phyloP scores from a whole-genome alignment of 2,329 filamentous ascomycete genomes.

The Lasiodiplodia sp. region DNA sequence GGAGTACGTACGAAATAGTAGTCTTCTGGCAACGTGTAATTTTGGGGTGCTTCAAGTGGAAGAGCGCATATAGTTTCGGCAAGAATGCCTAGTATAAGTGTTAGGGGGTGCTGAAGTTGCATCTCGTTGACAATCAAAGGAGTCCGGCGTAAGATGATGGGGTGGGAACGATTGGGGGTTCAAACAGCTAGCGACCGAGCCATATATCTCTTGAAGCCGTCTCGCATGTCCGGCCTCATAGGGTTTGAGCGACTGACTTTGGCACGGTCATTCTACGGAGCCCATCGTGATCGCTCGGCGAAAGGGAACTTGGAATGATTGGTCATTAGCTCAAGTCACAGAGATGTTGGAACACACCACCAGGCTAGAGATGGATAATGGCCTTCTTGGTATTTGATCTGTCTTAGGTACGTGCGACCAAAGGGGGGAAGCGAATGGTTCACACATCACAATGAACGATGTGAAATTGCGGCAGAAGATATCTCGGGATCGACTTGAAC shows the following conservation, averaged over 20 bases:
- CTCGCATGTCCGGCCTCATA: background rate
- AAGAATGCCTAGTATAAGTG: background rate
- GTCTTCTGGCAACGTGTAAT: background rate
- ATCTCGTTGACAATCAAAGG: background rate
- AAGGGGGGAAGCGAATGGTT: background rate
- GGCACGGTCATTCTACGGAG: background rate
- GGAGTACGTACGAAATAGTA: slow-evolving; percentile 5
- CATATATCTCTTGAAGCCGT: background rate
- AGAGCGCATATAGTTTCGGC: background rate
- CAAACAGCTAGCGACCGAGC: background rate
- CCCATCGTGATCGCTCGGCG: background rate
- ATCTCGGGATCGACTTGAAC: background rate
- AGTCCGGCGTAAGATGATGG: background rate
- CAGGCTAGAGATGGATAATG: background rate
- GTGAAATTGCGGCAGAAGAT: background rate
- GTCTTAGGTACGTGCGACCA: background rate
- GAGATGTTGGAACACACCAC: background rate
- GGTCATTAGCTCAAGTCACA: slow-evolving; percentile 1
- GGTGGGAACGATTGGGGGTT: background rate
- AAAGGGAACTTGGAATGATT: no score
- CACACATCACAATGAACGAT: no score
- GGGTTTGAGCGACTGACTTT: background rate
- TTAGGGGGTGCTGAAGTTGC: background rate
- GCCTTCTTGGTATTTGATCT: slow-evolving; percentile 1
- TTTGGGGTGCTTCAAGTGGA: background rate